Conservation (phyloP, 305 asterid genomes). For the Solanum hybrid region DNA sequence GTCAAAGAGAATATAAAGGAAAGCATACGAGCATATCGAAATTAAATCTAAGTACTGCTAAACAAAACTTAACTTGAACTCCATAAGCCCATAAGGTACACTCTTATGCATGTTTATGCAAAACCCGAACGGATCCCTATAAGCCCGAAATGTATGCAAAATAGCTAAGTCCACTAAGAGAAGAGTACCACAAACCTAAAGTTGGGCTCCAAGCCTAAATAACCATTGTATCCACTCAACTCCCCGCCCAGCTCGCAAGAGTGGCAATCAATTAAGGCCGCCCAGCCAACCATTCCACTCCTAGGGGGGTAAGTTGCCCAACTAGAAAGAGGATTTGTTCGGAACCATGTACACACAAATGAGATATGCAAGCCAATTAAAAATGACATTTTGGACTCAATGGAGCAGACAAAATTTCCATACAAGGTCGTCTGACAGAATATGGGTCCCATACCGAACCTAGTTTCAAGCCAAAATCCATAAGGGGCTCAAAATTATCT, state of each 20-base stretch:
- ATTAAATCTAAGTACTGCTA: background rate
- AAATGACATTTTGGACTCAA: no score
- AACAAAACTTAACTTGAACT: background rate
- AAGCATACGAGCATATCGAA: no score
- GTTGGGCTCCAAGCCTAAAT: background rate
- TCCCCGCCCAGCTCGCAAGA: background rate
- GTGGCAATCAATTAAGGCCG: background rate
- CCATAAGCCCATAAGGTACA: background rate
- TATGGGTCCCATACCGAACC: background rate
- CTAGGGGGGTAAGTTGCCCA: background rate
- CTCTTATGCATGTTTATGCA: background rate
- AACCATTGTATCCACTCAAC: background rate
- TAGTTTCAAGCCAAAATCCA: background rate
- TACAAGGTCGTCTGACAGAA: background rate
- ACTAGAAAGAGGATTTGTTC: no score
- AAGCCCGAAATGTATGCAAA: background rate
- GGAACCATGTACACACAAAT: no score
- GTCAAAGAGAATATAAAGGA: background rate
- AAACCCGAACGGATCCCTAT: background rate
- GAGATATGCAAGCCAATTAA: no score
- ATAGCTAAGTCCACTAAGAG: background rate
- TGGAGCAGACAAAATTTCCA: no score
- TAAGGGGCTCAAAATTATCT: no score
- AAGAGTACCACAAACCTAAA: background rate
- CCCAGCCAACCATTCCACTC: background rate